phyloP scores from a whole-genome alignment of 2,329 filamentous ascomycete genomes.

The Botrytis galanthina region DNA sequence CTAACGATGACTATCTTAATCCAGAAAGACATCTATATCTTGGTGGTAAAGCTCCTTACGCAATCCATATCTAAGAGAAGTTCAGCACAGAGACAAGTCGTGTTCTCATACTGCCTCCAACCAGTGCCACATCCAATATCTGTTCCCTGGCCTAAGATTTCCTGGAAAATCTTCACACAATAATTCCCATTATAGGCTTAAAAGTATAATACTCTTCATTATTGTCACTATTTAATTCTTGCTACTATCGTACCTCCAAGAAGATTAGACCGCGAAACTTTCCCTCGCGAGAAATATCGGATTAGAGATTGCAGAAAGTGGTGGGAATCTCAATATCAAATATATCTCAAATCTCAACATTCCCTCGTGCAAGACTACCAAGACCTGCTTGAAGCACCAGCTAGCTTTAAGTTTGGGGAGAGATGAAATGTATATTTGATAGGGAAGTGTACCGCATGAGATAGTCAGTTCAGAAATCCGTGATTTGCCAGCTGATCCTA shows the following conservation, averaged over 20 bases:
- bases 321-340: accelerated
- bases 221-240: background rate
- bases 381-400: background rate
- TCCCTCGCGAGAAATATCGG: accelerated
- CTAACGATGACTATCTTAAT: too few species aligned
- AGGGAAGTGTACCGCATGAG: accelerated
- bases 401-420: background rate
- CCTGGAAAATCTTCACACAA: too few species aligned
- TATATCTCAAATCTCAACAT: accelerated
- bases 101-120: background rate
- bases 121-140: too few species aligned
- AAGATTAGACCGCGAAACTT: background rate
- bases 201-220: background rate
- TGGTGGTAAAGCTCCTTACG: accelerated
- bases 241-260: background rate
- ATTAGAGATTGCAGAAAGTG: background rate
- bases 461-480: accelerated
- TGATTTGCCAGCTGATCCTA: background rate
- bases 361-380: background rate
- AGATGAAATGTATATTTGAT: background rate
- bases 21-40: background rate
- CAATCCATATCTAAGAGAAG: background rate
- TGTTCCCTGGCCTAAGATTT: accelerated
- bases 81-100: background rate
- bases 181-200: accelerated